A percentile compares a stretch with the other conserved stretches of the same genome.
Conservation (phyloP, 1,284 basidiomycete species). For the Malassezia yamatoensis region DNA sequence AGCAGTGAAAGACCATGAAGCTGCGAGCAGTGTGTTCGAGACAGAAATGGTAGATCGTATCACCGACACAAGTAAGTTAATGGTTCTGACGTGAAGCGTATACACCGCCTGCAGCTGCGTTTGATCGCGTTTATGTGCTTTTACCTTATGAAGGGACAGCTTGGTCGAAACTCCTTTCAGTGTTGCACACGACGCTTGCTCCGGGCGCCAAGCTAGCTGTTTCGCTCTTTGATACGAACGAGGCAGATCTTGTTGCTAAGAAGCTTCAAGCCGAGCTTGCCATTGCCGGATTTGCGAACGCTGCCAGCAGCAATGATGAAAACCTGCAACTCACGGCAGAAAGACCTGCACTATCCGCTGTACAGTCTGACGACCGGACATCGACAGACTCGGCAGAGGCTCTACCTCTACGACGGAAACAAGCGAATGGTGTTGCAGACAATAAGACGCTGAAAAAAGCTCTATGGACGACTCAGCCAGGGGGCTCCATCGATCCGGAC, state of each 20-base stretch:
- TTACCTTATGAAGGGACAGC: conserved; percentile 24
- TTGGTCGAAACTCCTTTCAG: conserved; percentile 24
- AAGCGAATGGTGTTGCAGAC: conserved; percentile 10
- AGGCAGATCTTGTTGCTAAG: conserved; percentile 12
- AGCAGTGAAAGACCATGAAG: conserved; percentile 21
- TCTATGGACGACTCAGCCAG: conserved; percentile 38
- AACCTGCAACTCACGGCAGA: conserved; percentile 12
- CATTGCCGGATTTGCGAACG: conserved; percentile 28
- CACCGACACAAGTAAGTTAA: conserved; percentile 25
- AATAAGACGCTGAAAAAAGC: conserved; percentile 26
- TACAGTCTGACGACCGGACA: neutral
- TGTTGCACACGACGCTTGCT: conserved; percentile 21
- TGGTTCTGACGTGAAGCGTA: conserved; percentile 16
- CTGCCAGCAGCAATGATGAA: neutral
- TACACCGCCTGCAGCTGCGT: conserved; percentile 20
- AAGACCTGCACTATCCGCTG: conserved; percentile 11
- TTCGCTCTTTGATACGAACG: conserved; percentile 21
- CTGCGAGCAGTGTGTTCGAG: conserved; percentile 22
- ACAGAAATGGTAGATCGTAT: conserved; percentile 47
- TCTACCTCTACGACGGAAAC: conserved; percentile 32
- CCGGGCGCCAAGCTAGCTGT: conserved; percentile 25
- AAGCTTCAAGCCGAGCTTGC: conserved; percentile 27
- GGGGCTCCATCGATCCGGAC: conserved; percentile 29
- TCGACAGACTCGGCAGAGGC: neutral
- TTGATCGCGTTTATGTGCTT: conserved; percentile 26